Conservation (phyloP, 148 eudicot species). For the Silene conica region DNA sequence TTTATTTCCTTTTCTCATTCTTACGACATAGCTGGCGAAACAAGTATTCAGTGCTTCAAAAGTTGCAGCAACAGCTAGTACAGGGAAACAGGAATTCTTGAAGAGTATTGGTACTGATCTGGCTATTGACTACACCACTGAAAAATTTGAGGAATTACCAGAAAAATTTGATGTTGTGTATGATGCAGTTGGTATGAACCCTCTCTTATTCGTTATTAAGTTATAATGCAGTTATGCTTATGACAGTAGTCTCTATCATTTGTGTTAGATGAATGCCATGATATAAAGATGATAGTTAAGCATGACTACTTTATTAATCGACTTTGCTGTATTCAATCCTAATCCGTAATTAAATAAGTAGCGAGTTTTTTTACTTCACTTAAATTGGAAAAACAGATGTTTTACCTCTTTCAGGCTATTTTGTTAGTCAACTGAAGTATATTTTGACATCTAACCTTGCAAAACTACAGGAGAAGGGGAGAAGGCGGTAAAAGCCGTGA, state of each 20-base stretch:
- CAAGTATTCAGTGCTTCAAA: slow-evolving; percentile 90
- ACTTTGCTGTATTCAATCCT: too few relatives aligned
- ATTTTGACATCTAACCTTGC: background rate
- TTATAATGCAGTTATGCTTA: background rate
- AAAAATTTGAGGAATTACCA: slow-evolving; percentile 74
- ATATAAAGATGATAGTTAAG: background rate
- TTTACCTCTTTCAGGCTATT: background rate
- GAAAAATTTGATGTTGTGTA: slow-evolving; percentile 91
- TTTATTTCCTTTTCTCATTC: background rate
- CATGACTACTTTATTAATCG: background rate
- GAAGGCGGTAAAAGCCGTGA: slow-evolving; percentile 66
- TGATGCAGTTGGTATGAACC: slow-evolving; percentile 78
- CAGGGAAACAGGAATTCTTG: slow-evolving; percentile 67
- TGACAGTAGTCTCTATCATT: background rate
- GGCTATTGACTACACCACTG: slow-evolving; percentile 82
- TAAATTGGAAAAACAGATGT: background rate
- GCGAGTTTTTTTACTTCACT: too few relatives aligned
- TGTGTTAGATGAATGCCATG: background rate
- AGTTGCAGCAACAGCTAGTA: slow-evolving; percentile 97
- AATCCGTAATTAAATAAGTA: too few relatives aligned
- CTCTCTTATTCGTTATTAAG: background rate
- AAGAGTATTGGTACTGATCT: slow-evolving; percentile 83
- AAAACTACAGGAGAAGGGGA: slow-evolving; percentile 62
- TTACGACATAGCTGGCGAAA: slow-evolving; percentile 65
- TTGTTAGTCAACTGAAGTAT: background rate